Base-by-base conservation (phyloP, 768 basidiomycete genomes). In the Exidia glandulosa region DNA sequence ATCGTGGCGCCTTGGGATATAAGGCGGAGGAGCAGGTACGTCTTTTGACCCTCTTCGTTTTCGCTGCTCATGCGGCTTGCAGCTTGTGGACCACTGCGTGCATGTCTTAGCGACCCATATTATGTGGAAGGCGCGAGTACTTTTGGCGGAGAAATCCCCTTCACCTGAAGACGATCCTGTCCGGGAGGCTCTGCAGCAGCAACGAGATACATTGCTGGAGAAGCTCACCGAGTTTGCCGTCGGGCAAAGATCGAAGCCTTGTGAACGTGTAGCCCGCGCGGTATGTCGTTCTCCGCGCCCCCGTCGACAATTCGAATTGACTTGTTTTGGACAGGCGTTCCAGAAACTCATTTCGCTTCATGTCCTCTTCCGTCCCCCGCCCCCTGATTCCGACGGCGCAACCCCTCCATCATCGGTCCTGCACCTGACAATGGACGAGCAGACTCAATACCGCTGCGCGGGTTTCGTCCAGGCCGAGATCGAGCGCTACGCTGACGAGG, bases 21-120 rank as follows among this genome's bases (percentile, higher is more conserved):
- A 88, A 86, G 68, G 90, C 92, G 65, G 96, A 99, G 69, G 88
- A 89, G 66, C 74, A 75, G 73, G 96, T 96, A 63, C 65, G 87
- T 73, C 23, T 14, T 25, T 59, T 27, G 41, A 4, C 33, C 12
- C 3, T 34, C 50, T n/a, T 3, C n/a, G 50, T 57, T 25, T 30
- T 36, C 57, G 32, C 36, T 33, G 25, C 45, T 61, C 60, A 25
- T 23, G 23, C 19, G 16, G n/a, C 14, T 13, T 45, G 19, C 55
- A 99, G 96, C 84, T 98, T 83, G 79, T 96, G 41, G 87, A 89
- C 62, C 84, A 91, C 66, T 85, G 89, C 0, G 73, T 96, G n/a
- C 81, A 88, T 58, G 73, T 91, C 2, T 78, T 96, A 48, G 84
- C 81, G 13, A 70, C 88, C 14, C 88, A 94, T 68, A 74, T 96